Evolutionary conservation across 371 early-diverging fungal genomes (phyloP), one percentile per base, ranked within the genome.

Genomic region (Antonospora locustae): DNA sequence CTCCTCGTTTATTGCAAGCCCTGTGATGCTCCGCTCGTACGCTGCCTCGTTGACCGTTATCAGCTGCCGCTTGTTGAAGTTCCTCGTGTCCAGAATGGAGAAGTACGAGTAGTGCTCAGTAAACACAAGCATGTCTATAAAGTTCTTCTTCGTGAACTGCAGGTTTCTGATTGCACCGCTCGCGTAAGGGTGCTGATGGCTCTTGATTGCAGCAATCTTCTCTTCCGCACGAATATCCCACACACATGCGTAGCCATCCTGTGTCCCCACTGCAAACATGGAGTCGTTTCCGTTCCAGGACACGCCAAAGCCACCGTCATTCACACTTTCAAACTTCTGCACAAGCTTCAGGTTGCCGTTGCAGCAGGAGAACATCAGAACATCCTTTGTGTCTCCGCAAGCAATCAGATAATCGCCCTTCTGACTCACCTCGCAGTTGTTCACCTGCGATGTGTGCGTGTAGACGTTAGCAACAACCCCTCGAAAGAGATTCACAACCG

Each of bases 311-410:
- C 80, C 79, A 1, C 80, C 78, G 74, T 81, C 76, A 70, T 54
- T 76, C 3, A 71, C 58, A 12, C 61, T 71, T 29, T 79, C 81
- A 61, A 83, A 69, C 0, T 81, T 82, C 0, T 78, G 77, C n/a
- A 81, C 73, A 25, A 73, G 51, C 51, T 78, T 73, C 67, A 82
- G 86, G 16, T 69, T 66, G 24, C 79, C 82, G 34, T 69, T 69
- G 11, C 73, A 67, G 2, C 84, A 77, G 50, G 81, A 79, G 65
- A 78, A 89, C 32, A 86, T 45, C 63, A 79, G 83, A 3, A 86
- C 84, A 51, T 84, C 78, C 54, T 82, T 81, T 14, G 82, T 75
- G 58, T 89, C 90, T 6, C 90, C 90, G 0, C 85, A 87, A 0
- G 84, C 82, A 6, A 81, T 78, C 77, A 89, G 72, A 48, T 79